phyloP scores from a whole-genome alignment of 306 rosid species.

The Nissolia schottii region DNA sequence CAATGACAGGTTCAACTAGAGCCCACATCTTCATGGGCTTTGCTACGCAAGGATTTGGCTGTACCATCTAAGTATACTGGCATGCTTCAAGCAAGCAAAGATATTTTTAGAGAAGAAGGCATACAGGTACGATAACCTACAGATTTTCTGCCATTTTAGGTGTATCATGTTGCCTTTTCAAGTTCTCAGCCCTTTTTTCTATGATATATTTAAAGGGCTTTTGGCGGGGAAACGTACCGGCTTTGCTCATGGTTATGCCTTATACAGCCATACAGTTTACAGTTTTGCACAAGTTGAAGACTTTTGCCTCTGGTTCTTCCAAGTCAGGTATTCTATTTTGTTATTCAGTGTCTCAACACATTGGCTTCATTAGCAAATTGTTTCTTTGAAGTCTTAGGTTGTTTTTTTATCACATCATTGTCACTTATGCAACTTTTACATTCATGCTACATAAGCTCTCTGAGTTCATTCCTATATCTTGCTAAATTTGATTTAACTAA shows the following conservation, averaged over 20 bases:
- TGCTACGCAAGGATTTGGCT: conserved; percentile 47
- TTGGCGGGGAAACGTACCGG: conserved; percentile 98
- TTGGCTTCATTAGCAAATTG: neutral
- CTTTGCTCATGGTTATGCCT: conserved; percentile 97
- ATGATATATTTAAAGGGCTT: conserved; percentile 56
- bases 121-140: conserved; percentile 39
- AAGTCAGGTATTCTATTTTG: conserved; percentile 49
- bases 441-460: neutral
- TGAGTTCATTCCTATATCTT: neutral
- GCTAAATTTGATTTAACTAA: neutral
- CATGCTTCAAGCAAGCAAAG: conserved; percentile 84
- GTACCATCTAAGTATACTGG: conserved; percentile 80
- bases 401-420: neutral
- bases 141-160: neutral
- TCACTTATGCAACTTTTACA: neutral
- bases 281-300: conserved; percentile 75
- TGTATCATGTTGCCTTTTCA: neutral
- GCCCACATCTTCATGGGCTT: conserved; percentile 83
- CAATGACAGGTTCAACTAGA: conserved; percentile 88
- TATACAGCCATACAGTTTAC: conserved; percentile 93
- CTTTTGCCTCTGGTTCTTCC: conserved; percentile 86
- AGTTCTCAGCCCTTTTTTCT: neutral
- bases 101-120: conserved; percentile 94
- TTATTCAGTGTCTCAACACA: neutral
- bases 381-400: conserved; percentile 3